Base-by-base conservation (phyloP, 2,329 filamentous ascomycete species). In the Knoxdaviesia capensis region DNA sequence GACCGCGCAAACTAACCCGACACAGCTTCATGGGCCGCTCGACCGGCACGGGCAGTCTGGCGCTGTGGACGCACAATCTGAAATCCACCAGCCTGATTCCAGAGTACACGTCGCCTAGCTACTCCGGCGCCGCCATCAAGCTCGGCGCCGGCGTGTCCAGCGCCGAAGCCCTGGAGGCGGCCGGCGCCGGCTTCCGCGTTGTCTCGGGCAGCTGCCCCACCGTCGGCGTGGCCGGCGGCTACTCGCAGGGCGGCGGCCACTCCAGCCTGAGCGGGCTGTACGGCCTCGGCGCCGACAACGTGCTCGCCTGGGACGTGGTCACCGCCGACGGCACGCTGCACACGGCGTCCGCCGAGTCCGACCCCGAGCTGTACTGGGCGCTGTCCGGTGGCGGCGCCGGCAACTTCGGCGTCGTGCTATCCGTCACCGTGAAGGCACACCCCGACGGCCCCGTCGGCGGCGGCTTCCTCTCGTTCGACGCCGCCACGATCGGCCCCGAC, bases 361-460 rank as follows among this genome's bases (percentile, higher is more conserved):
- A 78, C 47, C 44, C 58, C 0, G 74, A 78, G 41, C 58, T 80
- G 1, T 79, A 72, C 57, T 80, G 74, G 74, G 76, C 74, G 1
- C 54, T 77, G 1, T 60, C 60, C 37, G 73, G 74, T 4, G 72
- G 74, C 0, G 74, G 75, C 2, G 68, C 64, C 7, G 70, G 71
- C 10, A 76, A 63, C 31, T 79, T 68, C 48, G 74, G 61, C 2
- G 59, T 77, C 2, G 69, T 77, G 2, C 53, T 64, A 10, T 69
- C 66, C 2, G 59, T 76, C 52, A 76, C 68, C 0, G 57, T 66
- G 36, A 68, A 66, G 46, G 61, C 65, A 1, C 60, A 74, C 51
- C 54, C 59, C 0, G 62, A 66, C 43, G 52, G 52, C 6, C 52
- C 54, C 0, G 57, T 65, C 4, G 58, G 61, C 1, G 68, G 62